Base-by-base conservation (phyloP, 2,329 filamentous ascomycete species). In the Curvularia verruculosa region DNA sequence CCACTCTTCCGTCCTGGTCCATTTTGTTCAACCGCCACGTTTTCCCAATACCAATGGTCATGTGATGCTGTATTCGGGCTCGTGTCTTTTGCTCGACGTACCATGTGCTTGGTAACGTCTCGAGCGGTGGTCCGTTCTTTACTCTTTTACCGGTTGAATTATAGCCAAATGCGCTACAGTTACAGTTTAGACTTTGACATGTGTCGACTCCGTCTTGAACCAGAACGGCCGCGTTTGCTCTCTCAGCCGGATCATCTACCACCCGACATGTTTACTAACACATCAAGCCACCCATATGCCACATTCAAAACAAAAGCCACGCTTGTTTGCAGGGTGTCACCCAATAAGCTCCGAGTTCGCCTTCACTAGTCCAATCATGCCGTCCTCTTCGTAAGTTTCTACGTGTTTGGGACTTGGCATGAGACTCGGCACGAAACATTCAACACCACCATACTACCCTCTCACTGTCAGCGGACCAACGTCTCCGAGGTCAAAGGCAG, bases 351-450 rank as follows among this genome's bases (percentile, higher is more conserved):
- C 23, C 53, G 49, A 36, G 41, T 44, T 43, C 19, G 12, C 18
- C 12, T 41, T 28, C 28, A 18, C 28, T n/a, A 19, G 40, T 39
- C 18, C n/a, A 19, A 19, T 45, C 26, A 24, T 31, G 21, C 41
- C 31, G 24, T 34, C 26, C 34, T 28, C 29, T 36, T 41, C 18
- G 19, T 21, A 19, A 21, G 54, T 52, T 59, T 59, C 43, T 40
- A 28, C 26, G 46, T 52, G 54, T 56, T 56, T 56, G 49, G 29
- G 13, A 48, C 58, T 60, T 60, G 58, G 58, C 58, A 58, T 60
- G 49, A 58, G 47, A 60, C 58, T 54, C 40, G 49, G 45, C 37
- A 48, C 52, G 46, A 60, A 57, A 58, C 58, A 54, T 45, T 23
- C 31, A 29, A 41, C 41, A 60, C n/a, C 21, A 45, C 36, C n/a